Evolutionary conservation across 2,329 filamentous ascomycete species (phyloP).

Genomic region (Aspergillus vadensis): DNA sequence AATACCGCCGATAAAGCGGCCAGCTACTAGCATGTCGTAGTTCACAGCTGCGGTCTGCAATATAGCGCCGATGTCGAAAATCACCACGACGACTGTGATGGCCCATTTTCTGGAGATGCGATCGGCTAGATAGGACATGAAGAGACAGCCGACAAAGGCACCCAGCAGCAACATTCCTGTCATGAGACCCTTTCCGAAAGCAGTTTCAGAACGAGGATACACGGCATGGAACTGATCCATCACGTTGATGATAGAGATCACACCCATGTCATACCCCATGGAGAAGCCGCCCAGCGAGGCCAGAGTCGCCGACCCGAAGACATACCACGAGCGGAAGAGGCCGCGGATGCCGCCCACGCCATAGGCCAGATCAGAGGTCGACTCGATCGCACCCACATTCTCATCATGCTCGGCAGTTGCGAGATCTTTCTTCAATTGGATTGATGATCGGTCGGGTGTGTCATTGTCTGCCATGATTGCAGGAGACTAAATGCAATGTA

Average conservation of each 20-base stretch:
- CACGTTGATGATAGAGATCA: conserved; percentile 48
- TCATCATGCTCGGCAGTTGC: neutral
- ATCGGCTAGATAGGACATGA: conserved; percentile 44
- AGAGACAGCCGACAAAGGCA: conserved; percentile 40
- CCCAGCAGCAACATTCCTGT: conserved; percentile 48
- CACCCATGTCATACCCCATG: conserved; percentile 50
- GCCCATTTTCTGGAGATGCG: conserved; percentile 47
- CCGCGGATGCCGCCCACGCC: conserved; percentile 33
- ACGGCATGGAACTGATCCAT: conserved; percentile 49
- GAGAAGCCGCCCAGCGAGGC: conserved; percentile 46
- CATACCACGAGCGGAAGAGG: conserved; percentile 40
- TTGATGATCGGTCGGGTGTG: neutral
- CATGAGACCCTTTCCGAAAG: conserved; percentile 33
- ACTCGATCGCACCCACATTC: neutral
- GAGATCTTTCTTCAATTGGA: neutral
- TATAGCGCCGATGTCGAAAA: conserved; percentile 48
- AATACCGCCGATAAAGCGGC: conserved; percentile 41
- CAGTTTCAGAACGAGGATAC: conserved; percentile 29
- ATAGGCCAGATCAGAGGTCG: conserved; percentile 20
- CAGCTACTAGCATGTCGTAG: conserved; percentile 34
- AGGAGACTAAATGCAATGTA: neutral
- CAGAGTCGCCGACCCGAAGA: conserved; percentile 44
- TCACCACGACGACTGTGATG: conserved; percentile 29
- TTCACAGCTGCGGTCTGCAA: conserved; percentile 38
- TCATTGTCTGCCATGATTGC: neutral